phyloP scores from a whole-genome alignment of 371 early-diverging fungal genomes.

The Rhizopus delemar region DNA sequence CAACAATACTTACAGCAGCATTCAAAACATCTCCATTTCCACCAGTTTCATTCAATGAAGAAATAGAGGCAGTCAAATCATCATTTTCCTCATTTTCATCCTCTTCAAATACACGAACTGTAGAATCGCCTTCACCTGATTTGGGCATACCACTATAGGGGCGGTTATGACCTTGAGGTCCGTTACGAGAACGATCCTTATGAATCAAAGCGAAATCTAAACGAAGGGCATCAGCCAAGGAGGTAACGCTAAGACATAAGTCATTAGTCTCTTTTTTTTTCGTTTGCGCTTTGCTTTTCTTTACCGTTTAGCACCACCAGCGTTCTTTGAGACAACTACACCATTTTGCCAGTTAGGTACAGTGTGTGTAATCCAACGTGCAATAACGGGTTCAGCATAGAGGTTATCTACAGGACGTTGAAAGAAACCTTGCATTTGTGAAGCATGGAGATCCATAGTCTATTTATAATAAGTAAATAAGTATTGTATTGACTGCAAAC shows the following conservation, averaged over 20 bases:
- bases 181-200: slow-evolving; percentile 73
- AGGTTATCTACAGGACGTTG: slow-evolving; percentile 94
- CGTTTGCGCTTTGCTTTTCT: background rate
- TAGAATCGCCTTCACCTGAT: slow-evolving; percentile 35
- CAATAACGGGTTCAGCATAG: slow-evolving; percentile 90
- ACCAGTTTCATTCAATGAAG: slow-evolving; percentile 46
- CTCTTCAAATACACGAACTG: slow-evolving; percentile 39
- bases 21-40: slow-evolving; percentile 39
- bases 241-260: slow-evolving; percentile 75
- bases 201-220: slow-evolving; percentile 96
- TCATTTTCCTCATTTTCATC: slow-evolving; percentile 30
- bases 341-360: slow-evolving; percentile 76
- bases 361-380: slow-evolving; percentile 82
- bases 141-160: slow-evolving; percentile 56
- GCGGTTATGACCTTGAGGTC: slow-evolving; percentile 57
- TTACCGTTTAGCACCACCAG: slow-evolving; percentile 96
- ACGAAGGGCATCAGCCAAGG: slow-evolving; percentile 91
- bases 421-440: slow-evolving; percentile 98
- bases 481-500: slow-evolving; percentile 4
- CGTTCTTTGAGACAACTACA: slow-evolving; percentile 94
- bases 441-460: slow-evolving; percentile 93
- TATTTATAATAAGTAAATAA: slow-evolving; percentile 10
- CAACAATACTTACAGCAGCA: slow-evolving; percentile 52
- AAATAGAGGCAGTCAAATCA: slow-evolving; percentile 49
- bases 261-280: background rate